These are phyloP conservation scores for Fusarium begoniae DNA, from an alignment of 2,329 filamentous ascomycete genomes.

Conservation along the genomic window DNA sequence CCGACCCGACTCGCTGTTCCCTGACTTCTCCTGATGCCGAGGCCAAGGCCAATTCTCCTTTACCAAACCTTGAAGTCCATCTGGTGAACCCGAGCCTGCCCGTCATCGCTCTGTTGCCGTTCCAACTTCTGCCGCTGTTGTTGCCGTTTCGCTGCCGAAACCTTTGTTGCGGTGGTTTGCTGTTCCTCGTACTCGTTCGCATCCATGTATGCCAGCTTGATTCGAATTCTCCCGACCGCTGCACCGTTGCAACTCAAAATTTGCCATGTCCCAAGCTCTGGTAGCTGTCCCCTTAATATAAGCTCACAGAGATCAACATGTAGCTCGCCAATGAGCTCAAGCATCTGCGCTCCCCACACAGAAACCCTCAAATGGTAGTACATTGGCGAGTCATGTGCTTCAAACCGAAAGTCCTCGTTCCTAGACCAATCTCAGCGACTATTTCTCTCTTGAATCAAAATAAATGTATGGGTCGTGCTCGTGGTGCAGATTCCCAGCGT, in stretches of 20 bases:
- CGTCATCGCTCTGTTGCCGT: conserved; percentile 26
- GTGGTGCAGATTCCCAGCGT: not conserved
- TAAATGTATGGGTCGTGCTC: conserved; percentile 4
- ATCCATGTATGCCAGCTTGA: conserved; percentile 33
- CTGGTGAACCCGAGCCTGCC: conserved; percentile 35
- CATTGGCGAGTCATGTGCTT: conserved; percentile 41
- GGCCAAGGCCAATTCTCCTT: not conserved
- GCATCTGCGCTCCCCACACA: conserved; percentile 40
- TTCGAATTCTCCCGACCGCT: conserved; percentile 29
- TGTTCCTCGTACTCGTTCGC: conserved; percentile 33
- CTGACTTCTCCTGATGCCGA: conserved; percentile 5
- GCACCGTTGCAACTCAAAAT: conserved; percentile 29
- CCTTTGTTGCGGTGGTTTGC: conserved; percentile 29
- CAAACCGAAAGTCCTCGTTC: conserved; percentile 41
- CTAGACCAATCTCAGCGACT: conserved; percentile 32
- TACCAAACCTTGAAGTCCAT: conserved; percentile 43
- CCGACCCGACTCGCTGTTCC: conserved; percentile 1
- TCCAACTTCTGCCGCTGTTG: conserved; percentile 28
- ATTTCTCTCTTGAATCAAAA: conserved; percentile 7
- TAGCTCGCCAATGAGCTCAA: conserved; percentile 40
- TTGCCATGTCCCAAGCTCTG: conserved; percentile 37
- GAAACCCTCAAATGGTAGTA: conserved; percentile 40
- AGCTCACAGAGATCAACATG: conserved; percentile 39
- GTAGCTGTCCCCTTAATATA: conserved; percentile 27
- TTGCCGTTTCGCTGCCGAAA: conserved; percentile 24